Evolutionary conservation across 208 protist genomes (phyloP).

Genomic region (Angomonas deanei): DNA sequence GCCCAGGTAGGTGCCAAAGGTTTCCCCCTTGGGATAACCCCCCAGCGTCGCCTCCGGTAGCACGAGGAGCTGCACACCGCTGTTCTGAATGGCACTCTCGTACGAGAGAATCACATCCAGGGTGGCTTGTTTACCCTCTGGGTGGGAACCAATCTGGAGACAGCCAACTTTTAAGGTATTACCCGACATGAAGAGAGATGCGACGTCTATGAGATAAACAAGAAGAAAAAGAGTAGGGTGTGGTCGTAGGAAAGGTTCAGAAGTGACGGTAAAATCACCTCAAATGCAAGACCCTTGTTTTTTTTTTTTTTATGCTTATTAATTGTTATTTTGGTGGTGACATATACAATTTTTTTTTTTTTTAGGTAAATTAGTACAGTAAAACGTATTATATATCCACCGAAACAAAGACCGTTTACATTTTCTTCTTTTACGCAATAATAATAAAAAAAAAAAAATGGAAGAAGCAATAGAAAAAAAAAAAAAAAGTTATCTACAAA

Average conservation of each 20-base stretch:
- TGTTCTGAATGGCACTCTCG: background rate
- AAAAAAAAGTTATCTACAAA: constrained; percentile 3
- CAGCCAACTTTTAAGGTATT: background rate
- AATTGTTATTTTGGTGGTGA: background rate
- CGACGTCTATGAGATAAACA: too few relatives aligned
- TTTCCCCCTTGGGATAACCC: constrained; percentile 2
- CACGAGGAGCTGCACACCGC: background rate
- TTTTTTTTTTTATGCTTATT: too few relatives aligned
- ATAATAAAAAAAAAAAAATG: constrained; percentile 6
- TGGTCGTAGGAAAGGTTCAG: too few relatives aligned
- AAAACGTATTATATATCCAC: too few relatives aligned
- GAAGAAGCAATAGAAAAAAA: constrained; percentile 2
- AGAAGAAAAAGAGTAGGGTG: too few relatives aligned
- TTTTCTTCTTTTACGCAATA: constrained; percentile 2
- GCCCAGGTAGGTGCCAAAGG: background rate
- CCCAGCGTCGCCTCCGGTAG: constrained; percentile 3
- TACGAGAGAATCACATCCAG: background rate
- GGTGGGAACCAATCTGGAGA: background rate
- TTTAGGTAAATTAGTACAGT: too few relatives aligned
- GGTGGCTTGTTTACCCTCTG: background rate
- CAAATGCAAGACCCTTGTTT: too few relatives aligned
- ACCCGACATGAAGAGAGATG: background rate
- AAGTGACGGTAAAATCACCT: too few relatives aligned
- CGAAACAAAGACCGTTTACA: background rate
- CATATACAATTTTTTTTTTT: background rate